Conservation (phyloP, 2,329 filamentous ascomycete genomes). For the Leptographium radiaticola region DNA sequence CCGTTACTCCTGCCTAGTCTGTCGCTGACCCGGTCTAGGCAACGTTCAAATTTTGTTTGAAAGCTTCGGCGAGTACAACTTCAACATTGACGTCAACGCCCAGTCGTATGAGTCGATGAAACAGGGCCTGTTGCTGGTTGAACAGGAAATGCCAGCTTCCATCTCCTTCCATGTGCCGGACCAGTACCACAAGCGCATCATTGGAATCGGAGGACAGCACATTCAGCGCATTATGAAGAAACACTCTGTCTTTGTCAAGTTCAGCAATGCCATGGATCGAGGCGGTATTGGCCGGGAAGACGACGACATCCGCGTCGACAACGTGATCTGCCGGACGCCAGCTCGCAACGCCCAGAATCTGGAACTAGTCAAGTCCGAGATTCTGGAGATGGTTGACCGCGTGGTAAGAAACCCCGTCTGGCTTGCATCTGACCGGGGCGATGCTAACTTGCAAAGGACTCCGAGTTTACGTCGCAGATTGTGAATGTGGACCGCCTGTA, state of each 20-base stretch:
- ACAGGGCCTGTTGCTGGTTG: constrained; percentile 80
- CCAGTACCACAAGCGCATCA: constrained; percentile 98
- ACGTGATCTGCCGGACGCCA: constrained; percentile 95
- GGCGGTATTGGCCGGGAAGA: constrained; percentile 86
- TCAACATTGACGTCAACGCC: constrained; percentile 96
- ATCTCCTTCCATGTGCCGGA: constrained; percentile 99
- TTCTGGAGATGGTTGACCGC: constrained; percentile 98
- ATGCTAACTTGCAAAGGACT: constrained; percentile 47
- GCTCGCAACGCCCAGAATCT: constrained; percentile 94
- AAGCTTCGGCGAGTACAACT: constrained; percentile 99
- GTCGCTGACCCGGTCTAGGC: constrained; percentile 26
- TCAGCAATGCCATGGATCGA: constrained; percentile 97
- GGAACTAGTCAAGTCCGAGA: constrained; percentile 95
- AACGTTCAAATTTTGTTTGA: constrained; percentile 99
- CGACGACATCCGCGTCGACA: constrained; percentile 96
- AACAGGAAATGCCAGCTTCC: constrained; percentile 97
- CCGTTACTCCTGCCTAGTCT: neutral
- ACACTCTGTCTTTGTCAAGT: constrained; percentile 98
- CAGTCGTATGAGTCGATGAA: constrained; percentile 89
- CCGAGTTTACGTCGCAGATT: constrained; percentile 89
- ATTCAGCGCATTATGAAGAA: constrained; percentile 99
- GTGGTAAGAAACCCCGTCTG: constrained; percentile 42
- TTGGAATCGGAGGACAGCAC: constrained; percentile 94
- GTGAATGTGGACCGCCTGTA: constrained; percentile 91
- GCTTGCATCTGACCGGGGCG: neutral